A percentile compares a stretch with the other conserved stretches of the same genome.
Evolutionary conservation across 2,329 filamentous ascomycete species (phyloP).

Genomic region (Alternaria novae-zelandiae): DNA sequence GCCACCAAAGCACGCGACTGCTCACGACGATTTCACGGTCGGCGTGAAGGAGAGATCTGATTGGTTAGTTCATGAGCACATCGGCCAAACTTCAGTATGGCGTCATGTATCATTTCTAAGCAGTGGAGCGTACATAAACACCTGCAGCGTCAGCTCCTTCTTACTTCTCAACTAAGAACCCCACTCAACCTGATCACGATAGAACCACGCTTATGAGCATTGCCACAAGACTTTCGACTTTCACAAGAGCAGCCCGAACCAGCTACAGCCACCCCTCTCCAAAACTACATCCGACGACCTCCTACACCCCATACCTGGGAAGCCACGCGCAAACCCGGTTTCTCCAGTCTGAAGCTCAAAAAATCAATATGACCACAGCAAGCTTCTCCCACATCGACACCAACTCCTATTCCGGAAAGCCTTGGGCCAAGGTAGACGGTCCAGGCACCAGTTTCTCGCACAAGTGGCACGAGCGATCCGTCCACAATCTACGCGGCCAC

Average conservation of each 20-base stretch:
- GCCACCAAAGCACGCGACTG: slow-evolving; percentile 8
- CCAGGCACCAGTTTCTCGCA: slow-evolving; percentile 62
- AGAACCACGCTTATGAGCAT: not conserved
- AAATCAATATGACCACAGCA: slow-evolving; percentile 61
- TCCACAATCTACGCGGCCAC: slow-evolving; percentile 62
- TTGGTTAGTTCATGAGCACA: slow-evolving; percentile 20
- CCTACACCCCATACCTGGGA: not conserved
- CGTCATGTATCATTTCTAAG: slow-evolving; percentile 37
- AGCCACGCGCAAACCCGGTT: not conserved
- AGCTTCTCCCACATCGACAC: slow-evolving; percentile 68
- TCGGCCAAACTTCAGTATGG: slow-evolving; percentile 20
- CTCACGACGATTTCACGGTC: not conserved
- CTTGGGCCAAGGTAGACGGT: slow-evolving; percentile 71
- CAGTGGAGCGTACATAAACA: slow-evolving; percentile 21
- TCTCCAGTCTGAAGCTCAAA: not conserved
- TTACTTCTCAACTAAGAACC: not conserved
- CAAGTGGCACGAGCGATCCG: slow-evolving; percentile 54
- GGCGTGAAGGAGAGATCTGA: slow-evolving; percentile 9
- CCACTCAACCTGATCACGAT: not conserved
- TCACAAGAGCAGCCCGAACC: not conserved
- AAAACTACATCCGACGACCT: not conserved
- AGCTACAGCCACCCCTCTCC: not conserved
- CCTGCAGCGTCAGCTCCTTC: not conserved
- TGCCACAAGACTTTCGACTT: not conserved
- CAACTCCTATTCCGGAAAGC: slow-evolving; percentile 58